Evolutionary conservation across 2,329 filamentous ascomycete genomes (phyloP).

Genomic region (Penicillium sp.): DNA sequence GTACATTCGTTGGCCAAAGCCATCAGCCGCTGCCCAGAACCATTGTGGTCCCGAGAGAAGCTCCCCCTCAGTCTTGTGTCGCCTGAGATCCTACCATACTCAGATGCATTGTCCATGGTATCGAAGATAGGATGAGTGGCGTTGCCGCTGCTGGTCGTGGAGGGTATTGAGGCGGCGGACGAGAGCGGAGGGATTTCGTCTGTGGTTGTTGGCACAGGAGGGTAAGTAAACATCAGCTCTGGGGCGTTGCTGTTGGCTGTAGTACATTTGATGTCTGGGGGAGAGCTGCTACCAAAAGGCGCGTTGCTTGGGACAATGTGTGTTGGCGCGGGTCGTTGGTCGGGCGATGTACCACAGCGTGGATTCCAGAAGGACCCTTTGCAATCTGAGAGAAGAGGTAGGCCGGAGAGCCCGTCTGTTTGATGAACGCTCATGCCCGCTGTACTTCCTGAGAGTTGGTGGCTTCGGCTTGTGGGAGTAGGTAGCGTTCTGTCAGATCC

Average conservation of each 20-base stretch:
- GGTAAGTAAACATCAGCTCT: slow-evolving; percentile 29
- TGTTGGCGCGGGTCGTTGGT: slow-evolving; percentile 11
- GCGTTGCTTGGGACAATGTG: slow-evolving; percentile 17
- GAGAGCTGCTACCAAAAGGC: slow-evolving; percentile 18
- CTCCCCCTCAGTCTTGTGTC: slow-evolving; percentile 14
- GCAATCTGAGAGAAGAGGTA: slow-evolving; percentile 17
- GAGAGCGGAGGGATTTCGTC: slow-evolving; percentile 5
- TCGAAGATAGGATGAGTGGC: slow-evolving; percentile 15
- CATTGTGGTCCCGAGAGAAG: slow-evolving; percentile 17
- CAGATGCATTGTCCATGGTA: slow-evolving; percentile 16
- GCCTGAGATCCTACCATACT: slow-evolving; percentile 12
- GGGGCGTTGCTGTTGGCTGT: slow-evolving; percentile 18
- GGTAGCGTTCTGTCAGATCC: slow-evolving; percentile 35
- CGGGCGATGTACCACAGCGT: slow-evolving; percentile 2
- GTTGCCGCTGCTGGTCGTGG: slow-evolving; percentile 2
- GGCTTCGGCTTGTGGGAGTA: slow-evolving; percentile 25
- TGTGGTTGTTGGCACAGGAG: slow-evolving; percentile 22
- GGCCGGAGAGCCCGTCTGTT: slow-evolving; percentile 14
- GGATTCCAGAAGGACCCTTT: slow-evolving; percentile 18
- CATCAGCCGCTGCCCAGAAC: slow-evolving; percentile 14
- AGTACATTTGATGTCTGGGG: slow-evolving; percentile 11
- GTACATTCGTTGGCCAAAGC: slow-evolving; percentile 30
- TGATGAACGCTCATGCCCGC: slow-evolving; percentile 9
- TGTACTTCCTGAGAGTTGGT: slow-evolving; percentile 13
- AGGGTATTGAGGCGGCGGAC: slow-evolving; percentile 4